phyloP scores from a whole-genome alignment of 164 flowering plant species.

The Hamamelis virginiana region DNA sequence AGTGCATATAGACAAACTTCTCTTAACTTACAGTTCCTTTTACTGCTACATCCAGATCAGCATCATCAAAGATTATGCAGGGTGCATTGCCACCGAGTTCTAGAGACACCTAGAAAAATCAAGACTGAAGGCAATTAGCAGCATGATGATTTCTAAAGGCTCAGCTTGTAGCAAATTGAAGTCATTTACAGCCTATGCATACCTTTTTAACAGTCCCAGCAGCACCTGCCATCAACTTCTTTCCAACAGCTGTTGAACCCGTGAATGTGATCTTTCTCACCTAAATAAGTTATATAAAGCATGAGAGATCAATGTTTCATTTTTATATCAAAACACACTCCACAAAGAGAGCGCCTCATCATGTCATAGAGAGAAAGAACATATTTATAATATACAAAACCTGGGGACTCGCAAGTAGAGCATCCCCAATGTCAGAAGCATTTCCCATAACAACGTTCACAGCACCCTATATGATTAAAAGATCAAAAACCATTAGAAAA shows the following conservation, averaged over 20 bases:
- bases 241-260: slow-evolving; percentile 97
- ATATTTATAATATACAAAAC: slow-evolving; percentile 29
- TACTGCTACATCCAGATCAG: slow-evolving; percentile 92
- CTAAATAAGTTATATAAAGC: slow-evolving; percentile 31
- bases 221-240: slow-evolving; percentile 95
- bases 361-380: background rate
- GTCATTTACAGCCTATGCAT: slow-evolving; percentile 2
- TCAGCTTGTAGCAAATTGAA: slow-evolving; percentile 3
- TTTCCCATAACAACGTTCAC: slow-evolving; percentile 95
- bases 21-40: slow-evolving; percentile 82
- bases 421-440: slow-evolving; percentile 87
- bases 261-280: slow-evolving; percentile 97
- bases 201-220: slow-evolving; percentile 93
- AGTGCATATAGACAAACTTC: background rate
- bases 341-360: background rate
- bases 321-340: background rate
- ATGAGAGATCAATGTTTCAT: background rate
- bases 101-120: slow-evolving; percentile 62
- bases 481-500: slow-evolving; percentile 8
- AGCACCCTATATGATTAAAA: slow-evolving; percentile 57
- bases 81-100: slow-evolving; percentile 99
- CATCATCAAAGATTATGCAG: slow-evolving; percentile 94
- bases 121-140: slow-evolving; percentile 12
- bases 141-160: background rate
- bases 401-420: slow-evolving; percentile 81